Percentiles rank a stretch among this genome's conserved stretches.
phyloP scores from a whole-genome alignment of 2,329 filamentous ascomycete genomes.

The Penicillium psychrosexuale region DNA sequence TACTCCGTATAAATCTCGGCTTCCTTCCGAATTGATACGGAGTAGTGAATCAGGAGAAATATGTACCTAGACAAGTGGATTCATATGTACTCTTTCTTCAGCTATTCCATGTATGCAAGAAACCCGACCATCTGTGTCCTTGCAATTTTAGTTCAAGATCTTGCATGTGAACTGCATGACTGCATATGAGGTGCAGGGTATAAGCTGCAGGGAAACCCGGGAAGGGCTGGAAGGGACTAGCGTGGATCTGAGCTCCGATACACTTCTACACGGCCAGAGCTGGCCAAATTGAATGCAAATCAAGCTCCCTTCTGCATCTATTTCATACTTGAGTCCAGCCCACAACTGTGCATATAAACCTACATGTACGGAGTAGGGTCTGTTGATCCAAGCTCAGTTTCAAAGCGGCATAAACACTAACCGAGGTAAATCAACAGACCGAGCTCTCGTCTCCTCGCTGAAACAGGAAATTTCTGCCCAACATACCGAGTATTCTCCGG shows the following conservation, averaged over 20 bases:
- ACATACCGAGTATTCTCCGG: background rate
- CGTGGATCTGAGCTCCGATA: constrained; percentile 3
- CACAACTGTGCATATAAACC: background rate
- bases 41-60: background rate
- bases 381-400: background rate
- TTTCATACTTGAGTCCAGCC: background rate
- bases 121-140: constrained; percentile 12
- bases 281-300: background rate
- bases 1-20: background rate
- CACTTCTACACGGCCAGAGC: background rate
- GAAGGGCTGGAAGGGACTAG: constrained; percentile 8
- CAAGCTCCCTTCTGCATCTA: background rate
- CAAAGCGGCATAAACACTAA: background rate
- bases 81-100: background rate
- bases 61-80: background rate
- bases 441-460: background rate
- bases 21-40: background rate
- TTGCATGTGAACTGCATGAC: constrained; percentile 17
- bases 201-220: constrained; percentile 14
- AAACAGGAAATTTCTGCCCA: background rate
- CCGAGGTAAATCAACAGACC: background rate
- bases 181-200: background rate
- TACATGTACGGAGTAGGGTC: background rate
- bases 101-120: constrained; percentile 3
- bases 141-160: constrained; percentile 16